Evolutionary conservation across 495 filamentous ascomycete genomes (phyloP).

Genomic region (Penicillium desertorum): DNA sequence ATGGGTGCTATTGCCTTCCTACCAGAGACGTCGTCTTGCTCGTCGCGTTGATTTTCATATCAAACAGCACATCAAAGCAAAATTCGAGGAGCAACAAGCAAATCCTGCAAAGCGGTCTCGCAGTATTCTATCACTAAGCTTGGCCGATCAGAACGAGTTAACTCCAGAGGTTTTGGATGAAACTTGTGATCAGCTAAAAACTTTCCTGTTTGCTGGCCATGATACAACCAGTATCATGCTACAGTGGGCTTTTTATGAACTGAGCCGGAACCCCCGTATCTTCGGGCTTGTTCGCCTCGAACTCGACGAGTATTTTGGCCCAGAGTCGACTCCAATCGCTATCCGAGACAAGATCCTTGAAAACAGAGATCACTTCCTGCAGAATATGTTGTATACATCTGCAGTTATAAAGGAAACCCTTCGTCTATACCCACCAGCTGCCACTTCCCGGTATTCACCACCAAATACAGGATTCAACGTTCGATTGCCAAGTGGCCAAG

Average conservation of each 20-base stretch:
- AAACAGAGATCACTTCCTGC: no score
- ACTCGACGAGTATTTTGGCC: slow-evolving; percentile 32
- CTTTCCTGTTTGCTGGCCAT: slow-evolving; percentile 38
- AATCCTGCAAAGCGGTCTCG: no score
- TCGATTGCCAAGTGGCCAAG: not conserved
- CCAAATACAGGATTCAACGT: slow-evolving; percentile 15
- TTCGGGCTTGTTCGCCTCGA: slow-evolving; percentile 42
- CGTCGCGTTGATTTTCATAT: no score
- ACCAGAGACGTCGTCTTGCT: no score
- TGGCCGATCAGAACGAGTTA: no score
- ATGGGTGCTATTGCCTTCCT: no score
- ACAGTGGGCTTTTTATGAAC: slow-evolving; percentile 45
- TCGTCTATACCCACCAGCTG: slow-evolving; percentile 44
- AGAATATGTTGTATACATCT: no score
- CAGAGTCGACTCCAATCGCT: slow-evolving; percentile 18
- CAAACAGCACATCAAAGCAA: no score
- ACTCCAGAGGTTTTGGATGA: not conserved
- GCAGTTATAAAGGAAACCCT: no score
- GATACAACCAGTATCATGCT: slow-evolving; percentile 42
- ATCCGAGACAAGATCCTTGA: no score
- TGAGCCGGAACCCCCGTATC: slow-evolving; percentile 44
- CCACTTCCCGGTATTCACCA: slow-evolving; percentile 31
- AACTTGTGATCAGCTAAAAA: slow-evolving; percentile 26
- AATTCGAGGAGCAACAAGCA: no score
- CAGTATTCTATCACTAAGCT: no score